Percentiles rank a stretch among this genome's conserved stretches.
These are phyloP conservation scores for Hibiscus trionum DNA, from an alignment of 345 rosid genomes.

Conservation along the genomic window DNA sequence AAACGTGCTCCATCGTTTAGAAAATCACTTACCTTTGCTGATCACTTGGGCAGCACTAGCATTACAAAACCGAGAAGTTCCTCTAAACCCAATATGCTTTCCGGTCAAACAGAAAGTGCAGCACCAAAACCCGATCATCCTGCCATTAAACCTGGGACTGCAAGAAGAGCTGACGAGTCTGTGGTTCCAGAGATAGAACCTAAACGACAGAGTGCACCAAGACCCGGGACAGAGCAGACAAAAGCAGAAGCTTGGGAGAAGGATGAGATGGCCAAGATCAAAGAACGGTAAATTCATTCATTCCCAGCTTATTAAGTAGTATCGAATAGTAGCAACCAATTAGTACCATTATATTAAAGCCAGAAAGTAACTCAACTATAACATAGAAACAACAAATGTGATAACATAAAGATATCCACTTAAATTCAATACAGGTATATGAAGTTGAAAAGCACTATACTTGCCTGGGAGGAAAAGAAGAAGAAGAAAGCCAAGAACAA, in stretches of 20 bases:
- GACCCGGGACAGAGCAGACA: constrained; percentile 15
- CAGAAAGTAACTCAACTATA: too few species aligned
- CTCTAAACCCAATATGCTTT: background rate
- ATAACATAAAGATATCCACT: background rate
- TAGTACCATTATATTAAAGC: too few species aligned
- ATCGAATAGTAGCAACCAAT: too few species aligned
- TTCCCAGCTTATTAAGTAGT: background rate
- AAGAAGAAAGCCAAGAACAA: constrained; percentile 42
- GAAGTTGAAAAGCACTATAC: constrained; percentile 33
- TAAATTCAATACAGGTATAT: constrained; percentile 41
- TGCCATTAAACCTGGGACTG: background rate
- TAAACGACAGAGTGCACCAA: constrained; percentile 12
- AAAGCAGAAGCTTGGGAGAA: constrained; percentile 56
- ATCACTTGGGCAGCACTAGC: constrained; percentile 10
- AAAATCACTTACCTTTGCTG: constrained; percentile 21
- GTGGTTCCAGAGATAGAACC: constrained; percentile 1
- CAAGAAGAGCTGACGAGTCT: constrained; percentile 10
- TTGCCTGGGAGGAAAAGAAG: constrained; percentile 52
- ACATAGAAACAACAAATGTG: background rate
- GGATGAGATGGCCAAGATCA: constrained; percentile 42
- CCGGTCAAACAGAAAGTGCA: constrained; percentile 1
- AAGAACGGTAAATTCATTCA: constrained; percentile 30
- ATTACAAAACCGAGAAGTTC: constrained; percentile 13
- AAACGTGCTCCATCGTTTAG: constrained; percentile 20
- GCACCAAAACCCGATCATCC: constrained; percentile 9